phyloP scores from a whole-genome alignment of 73 alveolate species.

The Tetrahymena malaccensis region DNA sequence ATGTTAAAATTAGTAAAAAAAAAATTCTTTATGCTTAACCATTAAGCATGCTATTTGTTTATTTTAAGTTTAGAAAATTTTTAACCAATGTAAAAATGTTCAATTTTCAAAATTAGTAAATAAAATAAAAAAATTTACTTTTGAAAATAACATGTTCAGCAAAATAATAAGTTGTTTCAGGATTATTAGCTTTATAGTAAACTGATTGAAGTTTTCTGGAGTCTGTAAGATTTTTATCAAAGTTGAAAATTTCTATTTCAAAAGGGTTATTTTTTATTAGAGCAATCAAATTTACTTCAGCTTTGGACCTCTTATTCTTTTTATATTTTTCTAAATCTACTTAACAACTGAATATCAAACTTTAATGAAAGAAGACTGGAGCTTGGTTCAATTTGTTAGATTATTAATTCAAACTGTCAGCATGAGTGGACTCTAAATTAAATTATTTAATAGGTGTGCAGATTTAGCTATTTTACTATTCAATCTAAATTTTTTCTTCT shows the following conservation, averaged over 20 bases:
- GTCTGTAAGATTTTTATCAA: background rate
- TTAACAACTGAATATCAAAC: background rate
- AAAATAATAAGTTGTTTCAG: background rate
- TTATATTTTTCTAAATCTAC: background rate
- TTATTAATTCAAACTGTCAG: background rate
- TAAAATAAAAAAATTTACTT: background rate
- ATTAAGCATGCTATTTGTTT: too few species aligned
- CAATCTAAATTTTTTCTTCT: background rate
- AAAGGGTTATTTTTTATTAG: background rate
- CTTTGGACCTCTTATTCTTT: background rate
- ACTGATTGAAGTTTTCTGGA: background rate
- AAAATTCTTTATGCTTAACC: too few species aligned
- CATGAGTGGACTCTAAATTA: background rate
- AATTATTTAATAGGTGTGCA: background rate
- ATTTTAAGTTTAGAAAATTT: too few species aligned
- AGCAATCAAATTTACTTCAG: background rate
- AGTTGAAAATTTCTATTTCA: background rate
- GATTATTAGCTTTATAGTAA: background rate
- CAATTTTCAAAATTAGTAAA: too few species aligned
- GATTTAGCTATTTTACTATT: too few species aligned
- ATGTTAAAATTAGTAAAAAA: too few species aligned
- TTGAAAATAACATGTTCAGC: background rate
- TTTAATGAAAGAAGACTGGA: background rate
- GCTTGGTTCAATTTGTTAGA: background rate
- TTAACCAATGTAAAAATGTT: too few species aligned